Percentiles rank a stretch among this genome's conserved stretches.
These are phyloP conservation scores for Pythium grandisporangium DNA, from an alignment of 352 stramenopile species.

Conservation along the genomic window DNA sequence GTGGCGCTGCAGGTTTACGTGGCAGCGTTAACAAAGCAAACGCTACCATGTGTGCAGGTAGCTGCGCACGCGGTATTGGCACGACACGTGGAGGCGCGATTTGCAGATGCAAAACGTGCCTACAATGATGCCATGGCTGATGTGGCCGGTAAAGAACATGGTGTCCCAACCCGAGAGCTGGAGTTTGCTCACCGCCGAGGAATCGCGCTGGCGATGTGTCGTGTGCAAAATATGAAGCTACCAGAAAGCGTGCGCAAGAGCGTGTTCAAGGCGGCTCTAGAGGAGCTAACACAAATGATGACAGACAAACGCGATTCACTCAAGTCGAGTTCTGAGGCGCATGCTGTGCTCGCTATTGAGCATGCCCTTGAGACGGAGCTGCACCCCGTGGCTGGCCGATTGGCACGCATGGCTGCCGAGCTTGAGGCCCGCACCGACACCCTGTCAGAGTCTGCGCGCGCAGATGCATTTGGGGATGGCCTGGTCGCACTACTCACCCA, in stretches of 20 bases:
- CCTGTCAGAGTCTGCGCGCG: too few species aligned
- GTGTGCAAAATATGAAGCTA: not conserved
- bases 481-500: slow-evolving; percentile 35
- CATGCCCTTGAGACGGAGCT: too few species aligned
- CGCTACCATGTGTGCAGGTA: slow-evolving; percentile 33
- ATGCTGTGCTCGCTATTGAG: too few species aligned
- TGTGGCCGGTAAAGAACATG: too few species aligned
- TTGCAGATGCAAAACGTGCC: slow-evolving; percentile 13
- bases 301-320: slow-evolving; percentile 2
- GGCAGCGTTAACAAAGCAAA: slow-evolving; percentile 22
- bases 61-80: slow-evolving; percentile 34
- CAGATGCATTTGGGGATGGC: slow-evolving; percentile 46
- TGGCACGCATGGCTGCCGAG: slow-evolving; percentile 24
- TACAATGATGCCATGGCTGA: too few species aligned
- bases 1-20: slow-evolving; percentile 43
- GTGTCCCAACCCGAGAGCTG: slow-evolving; percentile 14
- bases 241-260: slow-evolving; percentile 18
- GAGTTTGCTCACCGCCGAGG: slow-evolving; percentile 20
- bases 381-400: slow-evolving; percentile 21
- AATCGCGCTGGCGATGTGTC: not conserved
- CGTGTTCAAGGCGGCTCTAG: slow-evolving; percentile 18
- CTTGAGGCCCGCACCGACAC: slow-evolving; percentile 24
- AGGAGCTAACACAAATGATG: slow-evolving; percentile 12
- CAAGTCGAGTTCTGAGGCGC: too few species aligned
- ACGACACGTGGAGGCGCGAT: slow-evolving; percentile 18